phyloP scores from a whole-genome alignment of 305 asterid species.

The Fraxinus greggii region DNA sequence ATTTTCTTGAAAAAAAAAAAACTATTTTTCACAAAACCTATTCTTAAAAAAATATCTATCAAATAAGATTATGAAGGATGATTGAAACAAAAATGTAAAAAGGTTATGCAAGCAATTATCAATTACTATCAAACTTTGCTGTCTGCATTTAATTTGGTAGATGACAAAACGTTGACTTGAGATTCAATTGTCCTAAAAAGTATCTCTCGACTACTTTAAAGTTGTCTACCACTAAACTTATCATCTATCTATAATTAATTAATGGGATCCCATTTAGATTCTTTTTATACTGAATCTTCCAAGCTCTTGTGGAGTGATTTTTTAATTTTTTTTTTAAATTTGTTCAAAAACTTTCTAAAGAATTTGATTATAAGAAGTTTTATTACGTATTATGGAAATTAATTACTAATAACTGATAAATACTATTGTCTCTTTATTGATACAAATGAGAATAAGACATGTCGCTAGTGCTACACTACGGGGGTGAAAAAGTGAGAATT shows the following conservation, averaged over 20 bases:
- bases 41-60: no score
- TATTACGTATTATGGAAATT: background rate
- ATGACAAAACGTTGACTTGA: background rate
- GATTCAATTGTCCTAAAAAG: background rate
- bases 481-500: background rate
- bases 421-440: background rate
- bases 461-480: background rate
- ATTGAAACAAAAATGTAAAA: no score
- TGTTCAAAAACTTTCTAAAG: background rate
- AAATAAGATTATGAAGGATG: background rate
- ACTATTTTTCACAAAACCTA: no score
- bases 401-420: background rate
- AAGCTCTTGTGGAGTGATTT: background rate
- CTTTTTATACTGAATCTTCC: background rate
- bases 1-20: no score
- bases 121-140: background rate
- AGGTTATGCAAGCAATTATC: no score
- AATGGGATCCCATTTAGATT: background rate
- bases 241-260: background rate
- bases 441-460: background rate
- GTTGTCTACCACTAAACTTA: background rate
- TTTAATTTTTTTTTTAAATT: no score
- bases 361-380: background rate
- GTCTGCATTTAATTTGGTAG: background rate
- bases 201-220: background rate